Percentiles rank a stretch among this genome's conserved stretches.
phyloP scores from a whole-genome alignment of 257 asterid genomes.

The Buddleja alternifolia region DNA sequence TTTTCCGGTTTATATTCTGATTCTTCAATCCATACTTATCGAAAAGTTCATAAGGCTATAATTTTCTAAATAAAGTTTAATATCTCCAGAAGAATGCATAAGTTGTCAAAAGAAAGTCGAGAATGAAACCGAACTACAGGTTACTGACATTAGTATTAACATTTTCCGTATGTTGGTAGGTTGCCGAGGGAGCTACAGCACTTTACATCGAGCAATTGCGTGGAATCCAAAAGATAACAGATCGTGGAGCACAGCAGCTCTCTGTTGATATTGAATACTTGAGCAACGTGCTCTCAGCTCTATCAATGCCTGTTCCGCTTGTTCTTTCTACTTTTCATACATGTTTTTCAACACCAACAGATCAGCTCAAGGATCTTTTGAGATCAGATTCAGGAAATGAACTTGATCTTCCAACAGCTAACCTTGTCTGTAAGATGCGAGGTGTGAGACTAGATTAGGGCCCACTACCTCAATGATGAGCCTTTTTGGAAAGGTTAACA shows the following conservation, averaged over 20 bases:
- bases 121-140: too few species aligned
- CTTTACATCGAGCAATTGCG: conserved; percentile 88
- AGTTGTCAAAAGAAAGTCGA: too few species aligned
- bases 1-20: too few species aligned
- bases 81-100: too few species aligned
- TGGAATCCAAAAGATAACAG: conserved; percentile 85
- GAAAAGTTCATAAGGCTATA: too few species aligned
- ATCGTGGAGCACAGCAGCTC: conserved; percentile 94
- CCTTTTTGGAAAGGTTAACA: background rate
- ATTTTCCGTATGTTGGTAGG: conserved; percentile 42
- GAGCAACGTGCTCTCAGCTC: conserved; percentile 92
- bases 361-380: conserved; percentile 78
- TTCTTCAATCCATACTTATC: too few species aligned
- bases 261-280: conserved; percentile 90
- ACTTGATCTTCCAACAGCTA: conserved; percentile 83
- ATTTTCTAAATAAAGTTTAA: too few species aligned
- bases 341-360: conserved; percentile 78
- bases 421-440: conserved; percentile 92
- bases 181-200: conserved; percentile 92
- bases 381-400: conserved; percentile 70
- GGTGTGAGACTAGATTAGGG: conserved; percentile 63
- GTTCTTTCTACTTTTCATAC: conserved; percentile 84
- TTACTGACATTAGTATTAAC: too few species aligned
- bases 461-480: background rate
- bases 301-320: conserved; percentile 83